These are phyloP conservation scores for Waltergamsia citrina DNA, from an alignment of 2,329 filamentous ascomycete species.

Conservation along the genomic window DNA sequence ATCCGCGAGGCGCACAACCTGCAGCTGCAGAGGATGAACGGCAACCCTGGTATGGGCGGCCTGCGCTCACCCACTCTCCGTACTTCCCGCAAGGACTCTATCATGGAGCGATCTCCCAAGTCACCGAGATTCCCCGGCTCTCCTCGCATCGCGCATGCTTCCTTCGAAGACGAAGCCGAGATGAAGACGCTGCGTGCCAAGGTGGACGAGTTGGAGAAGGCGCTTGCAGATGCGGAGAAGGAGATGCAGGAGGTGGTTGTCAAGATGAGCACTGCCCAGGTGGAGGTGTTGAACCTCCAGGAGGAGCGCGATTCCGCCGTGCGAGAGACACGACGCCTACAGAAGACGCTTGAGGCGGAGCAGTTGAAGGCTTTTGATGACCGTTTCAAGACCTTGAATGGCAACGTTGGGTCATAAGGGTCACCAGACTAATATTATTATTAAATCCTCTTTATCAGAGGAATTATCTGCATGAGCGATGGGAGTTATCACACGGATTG, in stretches of 20 bases:
- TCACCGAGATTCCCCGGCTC: slow-evolving; percentile 23
- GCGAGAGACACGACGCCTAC: slow-evolving; percentile 59
- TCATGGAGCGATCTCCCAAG: slow-evolving; percentile 20
- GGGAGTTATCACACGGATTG: slow-evolving; percentile 23
- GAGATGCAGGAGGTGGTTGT: slow-evolving; percentile 79
- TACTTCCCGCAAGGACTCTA: slow-evolving; percentile 19
- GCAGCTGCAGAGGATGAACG: slow-evolving; percentile 67
- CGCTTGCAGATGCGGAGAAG: slow-evolving; percentile 46
- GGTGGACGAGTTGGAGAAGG: slow-evolving; percentile 77
- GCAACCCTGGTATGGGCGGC: slow-evolving; percentile 21
- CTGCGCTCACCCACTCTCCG: slow-evolving; percentile 20
- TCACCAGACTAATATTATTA: too few relatives aligned
- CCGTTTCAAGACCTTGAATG: slow-evolving; percentile 21
- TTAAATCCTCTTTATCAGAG: too few relatives aligned
- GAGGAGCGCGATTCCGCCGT: slow-evolving; percentile 66
- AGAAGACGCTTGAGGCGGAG: slow-evolving; percentile 56
- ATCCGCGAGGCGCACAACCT: slow-evolving; percentile 69
- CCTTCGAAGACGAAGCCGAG: slow-evolving; percentile 61
- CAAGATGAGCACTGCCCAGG: slow-evolving; percentile 72
- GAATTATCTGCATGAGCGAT: slow-evolving; percentile 24
- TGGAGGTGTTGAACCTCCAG: slow-evolving; percentile 74
- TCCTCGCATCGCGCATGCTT: slow-evolving; percentile 41
- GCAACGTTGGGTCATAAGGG: slow-evolving; percentile 7
- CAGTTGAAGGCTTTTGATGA: slow-evolving; percentile 41
- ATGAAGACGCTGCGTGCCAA: slow-evolving; percentile 67